Evolutionary conservation across 768 basidiomycete genomes (phyloP).

Genomic region (Tulasnella sp.): DNA sequence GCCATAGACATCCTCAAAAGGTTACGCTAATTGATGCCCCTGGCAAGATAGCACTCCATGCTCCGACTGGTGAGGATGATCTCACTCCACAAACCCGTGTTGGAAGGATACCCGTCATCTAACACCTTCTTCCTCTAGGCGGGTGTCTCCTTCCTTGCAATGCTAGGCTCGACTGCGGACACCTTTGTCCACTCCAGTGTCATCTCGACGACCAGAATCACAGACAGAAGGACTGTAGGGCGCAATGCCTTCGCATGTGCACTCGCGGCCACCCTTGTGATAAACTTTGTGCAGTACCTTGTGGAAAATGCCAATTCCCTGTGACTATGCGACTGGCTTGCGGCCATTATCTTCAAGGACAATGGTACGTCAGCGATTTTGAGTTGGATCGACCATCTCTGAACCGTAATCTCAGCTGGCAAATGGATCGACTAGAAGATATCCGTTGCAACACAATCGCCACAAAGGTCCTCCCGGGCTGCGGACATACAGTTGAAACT

Average conservation of each 20-base stretch:
- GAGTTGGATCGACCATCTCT: background rate
- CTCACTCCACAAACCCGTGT: too few species aligned
- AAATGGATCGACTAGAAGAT: conserved; percentile 50
- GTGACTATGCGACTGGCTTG: conserved; percentile 58
- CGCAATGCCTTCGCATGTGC: conserved; percentile 13
- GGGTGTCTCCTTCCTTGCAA: conserved; percentile 57
- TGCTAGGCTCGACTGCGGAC: conserved; percentile 17
- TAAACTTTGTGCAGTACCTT: conserved; percentile 22
- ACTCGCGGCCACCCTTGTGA: conserved; percentile 7
- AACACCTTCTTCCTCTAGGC: conserved; percentile 47
- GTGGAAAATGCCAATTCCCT: conserved; percentile 45
- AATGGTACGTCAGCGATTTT: background rate
- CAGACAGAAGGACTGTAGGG: background rate
- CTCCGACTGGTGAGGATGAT: conserved; percentile 57
- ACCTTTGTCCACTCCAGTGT: conserved; percentile 27
- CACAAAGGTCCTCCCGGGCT: conserved; percentile 53
- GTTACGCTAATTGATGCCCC: conserved; percentile 52
- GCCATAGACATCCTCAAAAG: conserved; percentile 55
- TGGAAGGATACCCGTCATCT: background rate
- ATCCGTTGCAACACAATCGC: conserved; percentile 53
- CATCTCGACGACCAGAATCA: conserved; percentile 26
- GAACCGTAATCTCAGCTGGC: conserved; percentile 46
- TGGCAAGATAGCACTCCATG: conserved; percentile 53
- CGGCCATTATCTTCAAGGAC: conserved; percentile 38
- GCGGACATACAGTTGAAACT: conserved; percentile 53